Evolutionary conservation across 2,329 filamentous ascomycete species (phyloP), one percentile per base, ranked within the genome.

Genomic region (Fusarium concolor): DNA sequence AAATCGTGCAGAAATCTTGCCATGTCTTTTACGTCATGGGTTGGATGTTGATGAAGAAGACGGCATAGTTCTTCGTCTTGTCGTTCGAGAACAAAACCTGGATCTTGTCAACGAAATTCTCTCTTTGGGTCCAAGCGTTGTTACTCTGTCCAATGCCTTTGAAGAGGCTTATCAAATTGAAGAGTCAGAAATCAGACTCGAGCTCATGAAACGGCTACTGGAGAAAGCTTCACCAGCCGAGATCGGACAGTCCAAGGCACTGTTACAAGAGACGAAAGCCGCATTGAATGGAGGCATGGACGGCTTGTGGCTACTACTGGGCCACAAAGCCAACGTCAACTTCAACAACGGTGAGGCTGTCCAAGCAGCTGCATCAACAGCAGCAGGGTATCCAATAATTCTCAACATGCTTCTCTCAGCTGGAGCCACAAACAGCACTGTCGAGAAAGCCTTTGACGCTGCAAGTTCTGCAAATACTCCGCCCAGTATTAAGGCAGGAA

Each of bases 311-410:
- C 11, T 65, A 3, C 24, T 65, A 0, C 47, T 65, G 5, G 33
- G 9, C 3, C 60, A 65, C 11, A 60, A 65, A 10, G 61, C 62
- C 2, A 29, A 35, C 8, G 62, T 65, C 11, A 64, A 65, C 38
- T 43, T 50, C 8, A 46, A 65, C 7, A 42, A 31, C 3, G 62
- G 62, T 3, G 43, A 46, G 0, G 60, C 49, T 3, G 14, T 65
- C 3, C 45, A 60, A 10, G 47, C 28, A n/a, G 61, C 62, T 11
- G 62, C 60, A 2, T 51, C 35, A 11, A 41, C 17, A 3, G 56
- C 9, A 5, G 24, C 38, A 9, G 56, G 52, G 3, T 60, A 50
- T 5, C 61, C 54, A 0, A 45, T 45, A 17, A 51, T 65, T 1
- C 46, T 65, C 8, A 60, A 65, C 20, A 35, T 50, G 28, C 33